Evolutionary conservation across 805 yeast genomes (phyloP).

Genomic region (Candida yuanshanica): DNA sequence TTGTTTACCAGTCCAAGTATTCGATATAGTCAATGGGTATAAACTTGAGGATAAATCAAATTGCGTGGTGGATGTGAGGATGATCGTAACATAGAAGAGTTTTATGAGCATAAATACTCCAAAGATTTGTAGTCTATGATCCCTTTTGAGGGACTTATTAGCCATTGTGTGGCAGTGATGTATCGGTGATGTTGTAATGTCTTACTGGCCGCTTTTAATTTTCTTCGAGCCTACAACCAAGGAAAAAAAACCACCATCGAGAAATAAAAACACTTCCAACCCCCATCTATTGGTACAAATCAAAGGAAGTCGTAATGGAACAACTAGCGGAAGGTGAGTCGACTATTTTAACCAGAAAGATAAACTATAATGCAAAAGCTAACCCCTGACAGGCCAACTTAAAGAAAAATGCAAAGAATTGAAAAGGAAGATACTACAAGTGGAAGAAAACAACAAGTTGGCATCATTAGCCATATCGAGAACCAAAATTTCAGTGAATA

Average conservation of each 20-base stretch:
- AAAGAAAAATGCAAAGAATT: conserved; percentile 68
- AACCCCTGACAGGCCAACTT: conserved; percentile 29
- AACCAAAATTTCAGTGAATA: conserved; percentile 66
- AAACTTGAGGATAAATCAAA: neutral
- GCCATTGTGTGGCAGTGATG: neutral
- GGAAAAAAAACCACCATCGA: neutral
- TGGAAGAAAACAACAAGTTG: conserved; percentile 73
- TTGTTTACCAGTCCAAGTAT: neutral
- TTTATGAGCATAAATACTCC: neutral
- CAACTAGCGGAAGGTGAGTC: neutral
- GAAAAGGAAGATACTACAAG: conserved; percentile 59
- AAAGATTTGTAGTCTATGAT: neutral
- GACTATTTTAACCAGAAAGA: neutral
- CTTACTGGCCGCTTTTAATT: no score
- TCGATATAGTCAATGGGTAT: neutral
- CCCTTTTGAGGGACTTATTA: neutral
- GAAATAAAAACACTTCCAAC: neutral
- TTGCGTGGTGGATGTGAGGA: neutral
- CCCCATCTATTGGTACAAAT: neutral
- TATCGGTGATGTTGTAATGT: no score
- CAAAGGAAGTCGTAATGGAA: no score
- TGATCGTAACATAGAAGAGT: neutral
- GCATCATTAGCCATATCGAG: conserved; percentile 73
- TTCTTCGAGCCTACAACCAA: no score
- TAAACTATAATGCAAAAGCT: neutral